Percentiles rank a stretch among this genome's conserved stretches.
phyloP scores from a whole-genome alignment of 345 rosid species.

The Eucalyptus globulus region DNA sequence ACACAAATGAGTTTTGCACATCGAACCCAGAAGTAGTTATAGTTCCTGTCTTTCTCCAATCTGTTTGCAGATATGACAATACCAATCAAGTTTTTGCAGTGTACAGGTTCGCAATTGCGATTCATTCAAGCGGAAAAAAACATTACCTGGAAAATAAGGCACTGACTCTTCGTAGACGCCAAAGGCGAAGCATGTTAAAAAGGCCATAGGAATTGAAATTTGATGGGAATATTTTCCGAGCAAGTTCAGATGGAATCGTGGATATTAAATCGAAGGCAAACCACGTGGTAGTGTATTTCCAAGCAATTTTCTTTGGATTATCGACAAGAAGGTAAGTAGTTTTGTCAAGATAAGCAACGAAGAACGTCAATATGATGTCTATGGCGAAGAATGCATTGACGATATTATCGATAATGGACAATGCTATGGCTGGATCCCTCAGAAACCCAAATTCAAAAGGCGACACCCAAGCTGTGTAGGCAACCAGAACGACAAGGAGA shows the following conservation, averaged over 20 bases:
- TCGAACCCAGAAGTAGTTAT: conserved; percentile 92
- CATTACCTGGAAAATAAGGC: conserved; percentile 78
- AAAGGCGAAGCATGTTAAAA: conserved; percentile 90
- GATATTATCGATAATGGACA: conserved; percentile 60
- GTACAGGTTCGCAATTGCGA: neutral
- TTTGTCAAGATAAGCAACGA: conserved; percentile 74
- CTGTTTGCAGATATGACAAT: conserved; percentile 17
- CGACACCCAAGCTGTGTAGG: conserved; percentile 90
- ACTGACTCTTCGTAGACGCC: conserved; percentile 98
- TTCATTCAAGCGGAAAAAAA: neutral
- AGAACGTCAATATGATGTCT: conserved; percentile 78
- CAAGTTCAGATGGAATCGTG: conserved; percentile 70
- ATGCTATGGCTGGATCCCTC: conserved; percentile 29
- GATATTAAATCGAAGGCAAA: conserved; percentile 66
- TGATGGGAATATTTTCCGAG: conserved; percentile 41
- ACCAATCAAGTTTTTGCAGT: neutral
- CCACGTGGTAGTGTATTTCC: conserved; percentile 76
- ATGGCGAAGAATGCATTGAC: conserved; percentile 87
- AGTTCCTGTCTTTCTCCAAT: conserved; percentile 87
- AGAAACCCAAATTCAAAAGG: conserved; percentile 93
- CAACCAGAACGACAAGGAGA: conserved; percentile 56
- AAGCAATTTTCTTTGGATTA: conserved; percentile 54
- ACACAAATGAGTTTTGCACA: conserved; percentile 87
- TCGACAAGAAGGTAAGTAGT: conserved; percentile 64
- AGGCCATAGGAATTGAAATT: conserved; percentile 44